phyloP scores from a whole-genome alignment of 2,329 filamentous ascomycete species.

The Tolypocladium pustulatum region DNA sequence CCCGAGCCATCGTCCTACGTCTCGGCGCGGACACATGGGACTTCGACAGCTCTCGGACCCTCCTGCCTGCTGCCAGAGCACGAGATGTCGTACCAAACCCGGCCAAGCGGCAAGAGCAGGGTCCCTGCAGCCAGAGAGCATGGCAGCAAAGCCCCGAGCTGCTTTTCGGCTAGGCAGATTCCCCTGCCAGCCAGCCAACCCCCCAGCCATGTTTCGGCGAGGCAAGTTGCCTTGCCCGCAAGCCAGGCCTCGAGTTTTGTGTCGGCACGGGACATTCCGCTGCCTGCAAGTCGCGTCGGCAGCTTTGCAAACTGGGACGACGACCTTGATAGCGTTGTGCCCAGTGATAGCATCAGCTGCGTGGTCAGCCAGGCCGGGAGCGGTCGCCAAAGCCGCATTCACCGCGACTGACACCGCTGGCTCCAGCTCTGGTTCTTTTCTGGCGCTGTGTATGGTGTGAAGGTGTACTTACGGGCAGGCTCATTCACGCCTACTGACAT shows the following conservation, averaged over 20 bases:
- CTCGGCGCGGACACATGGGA: neutral
- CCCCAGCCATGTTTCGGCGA: constrained; percentile 18
- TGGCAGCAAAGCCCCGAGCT: neutral
- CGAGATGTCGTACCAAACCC: neutral
- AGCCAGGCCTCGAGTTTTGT: constrained; percentile 11
- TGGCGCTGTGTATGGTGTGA: neutral
- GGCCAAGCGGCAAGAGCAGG: constrained; percentile 10
- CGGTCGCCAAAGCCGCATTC: constrained; percentile 13
- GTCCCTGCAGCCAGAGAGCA: neutral
- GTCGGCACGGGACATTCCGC: constrained; percentile 23
- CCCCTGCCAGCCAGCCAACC: constrained; percentile 4
- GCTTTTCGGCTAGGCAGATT: neutral
- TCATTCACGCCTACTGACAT: neutral
- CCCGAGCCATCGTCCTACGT: neutral
- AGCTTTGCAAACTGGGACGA: constrained; percentile 32
- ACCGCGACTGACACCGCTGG: neutral
- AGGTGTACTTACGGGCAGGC: neutral
- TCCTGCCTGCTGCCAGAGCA: neutral
- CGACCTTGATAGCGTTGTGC: constrained; percentile 43
- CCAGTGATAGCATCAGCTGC: constrained; percentile 52
- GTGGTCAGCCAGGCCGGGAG: constrained; percentile 30
- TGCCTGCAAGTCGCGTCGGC: constrained; percentile 30
- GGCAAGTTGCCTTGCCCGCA: constrained; percentile 19
- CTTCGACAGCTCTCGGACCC: neutral
- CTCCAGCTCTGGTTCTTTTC: neutral